Conservation (phyloP, 2,329 filamentous ascomycete genomes). For the Exutisphaerella laricina region DNA sequence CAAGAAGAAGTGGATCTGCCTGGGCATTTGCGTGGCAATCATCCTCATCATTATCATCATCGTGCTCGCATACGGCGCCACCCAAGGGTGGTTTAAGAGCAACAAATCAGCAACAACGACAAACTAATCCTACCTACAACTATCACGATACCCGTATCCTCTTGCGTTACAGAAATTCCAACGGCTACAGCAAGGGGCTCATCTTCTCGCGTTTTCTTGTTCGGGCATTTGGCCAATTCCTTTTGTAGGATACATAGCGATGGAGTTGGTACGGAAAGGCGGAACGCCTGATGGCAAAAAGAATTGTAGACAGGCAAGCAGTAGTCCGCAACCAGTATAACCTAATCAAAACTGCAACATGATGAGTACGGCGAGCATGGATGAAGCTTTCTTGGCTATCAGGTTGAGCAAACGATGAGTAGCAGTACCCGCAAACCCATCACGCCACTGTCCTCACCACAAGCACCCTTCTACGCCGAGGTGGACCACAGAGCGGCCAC, state of each 20-base stretch:
- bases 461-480: too few relatives aligned
- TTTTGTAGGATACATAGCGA: slow-evolving; percentile 3
- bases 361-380: too few relatives aligned
- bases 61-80: slow-evolving; percentile 32
- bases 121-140: neutral
- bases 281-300: neutral
- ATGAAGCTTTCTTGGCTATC: too few relatives aligned
- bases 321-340: neutral
- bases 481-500: too few relatives aligned
- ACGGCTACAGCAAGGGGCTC: neutral
- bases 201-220: neutral
- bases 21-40: slow-evolving; percentile 57
- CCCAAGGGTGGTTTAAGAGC: slow-evolving; percentile 24
- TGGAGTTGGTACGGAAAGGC: slow-evolving; percentile 1
- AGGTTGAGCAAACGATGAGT: too few relatives aligned
- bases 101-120: slow-evolving; percentile 11
- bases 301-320: neutral
- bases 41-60: slow-evolving; percentile 37
- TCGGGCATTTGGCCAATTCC: neutral
- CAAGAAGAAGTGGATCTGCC: slow-evolving; percentile 96
- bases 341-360: neutral
- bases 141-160: neutral
- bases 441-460: too few relatives aligned
- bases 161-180: neutral
- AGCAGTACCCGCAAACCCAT: too few relatives aligned